Conservation (phyloP, 164 flowering plant genomes). For the Macadamia tetraphylla region DNA sequence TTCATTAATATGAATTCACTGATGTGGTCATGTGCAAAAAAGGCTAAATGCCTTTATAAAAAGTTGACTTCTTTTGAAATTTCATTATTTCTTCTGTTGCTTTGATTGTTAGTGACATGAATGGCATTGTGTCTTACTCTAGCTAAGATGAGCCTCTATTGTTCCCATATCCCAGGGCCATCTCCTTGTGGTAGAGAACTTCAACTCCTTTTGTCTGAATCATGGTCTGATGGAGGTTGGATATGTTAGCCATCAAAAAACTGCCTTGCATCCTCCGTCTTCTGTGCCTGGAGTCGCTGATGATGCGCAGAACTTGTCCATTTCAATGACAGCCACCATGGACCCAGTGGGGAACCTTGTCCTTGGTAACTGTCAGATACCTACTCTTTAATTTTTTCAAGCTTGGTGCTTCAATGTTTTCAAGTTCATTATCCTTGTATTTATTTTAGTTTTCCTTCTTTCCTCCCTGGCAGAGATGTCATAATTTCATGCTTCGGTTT, state of each 20-base stretch:
- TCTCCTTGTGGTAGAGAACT: conserved; percentile 71
- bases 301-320: conserved; percentile 43
- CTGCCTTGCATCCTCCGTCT: conserved; percentile 8
- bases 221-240: conserved; percentile 96
- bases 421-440: too few species aligned
- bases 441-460: too few species aligned
- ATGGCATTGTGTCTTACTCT: background rate
- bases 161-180: conserved; percentile 57
- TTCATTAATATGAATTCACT: too few species aligned
- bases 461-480: too few species aligned
- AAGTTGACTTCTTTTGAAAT: background rate
- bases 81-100: too few species aligned
- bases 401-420: too few species aligned
- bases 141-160: background rate
- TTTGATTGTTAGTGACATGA: background rate
- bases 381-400: background rate
- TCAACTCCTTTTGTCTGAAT: conserved; percentile 46
- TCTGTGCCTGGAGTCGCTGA: conserved; percentile 23
- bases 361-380: conserved; percentile 45
- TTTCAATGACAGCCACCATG: conserved; percentile 90
- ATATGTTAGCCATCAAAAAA: conserved; percentile 49
- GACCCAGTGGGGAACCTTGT: conserved; percentile 70
- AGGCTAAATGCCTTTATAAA: background rate
- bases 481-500: background rate
- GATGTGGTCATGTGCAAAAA: background rate